phyloP scores from a whole-genome alignment of 2,329 filamentous ascomycete genomes.

The Talaromyces sp. region DNA sequence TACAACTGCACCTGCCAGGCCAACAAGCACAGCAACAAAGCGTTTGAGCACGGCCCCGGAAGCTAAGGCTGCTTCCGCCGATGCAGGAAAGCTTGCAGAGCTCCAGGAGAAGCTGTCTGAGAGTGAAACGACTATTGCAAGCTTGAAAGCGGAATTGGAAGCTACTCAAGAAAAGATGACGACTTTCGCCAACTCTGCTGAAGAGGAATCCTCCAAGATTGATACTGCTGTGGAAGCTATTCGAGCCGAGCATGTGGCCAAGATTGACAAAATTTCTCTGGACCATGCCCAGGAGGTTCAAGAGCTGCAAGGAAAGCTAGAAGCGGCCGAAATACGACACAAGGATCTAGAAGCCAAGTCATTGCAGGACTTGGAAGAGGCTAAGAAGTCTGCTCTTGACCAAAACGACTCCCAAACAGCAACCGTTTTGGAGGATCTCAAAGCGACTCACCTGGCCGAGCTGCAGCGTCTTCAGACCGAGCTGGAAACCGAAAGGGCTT shows the following conservation, averaged over 20 bases:
- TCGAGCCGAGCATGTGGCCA: slow-evolving; percentile 31
- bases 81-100: slow-evolving; percentile 33
- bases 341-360: slow-evolving; percentile 39
- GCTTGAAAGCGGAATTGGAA: slow-evolving; percentile 34
- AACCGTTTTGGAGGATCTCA: slow-evolving; percentile 37
- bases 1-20: slow-evolving; percentile 22
- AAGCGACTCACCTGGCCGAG: slow-evolving; percentile 35
- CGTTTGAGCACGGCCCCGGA: slow-evolving; percentile 36
- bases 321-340: slow-evolving; percentile 36
- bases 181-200: slow-evolving; percentile 29
- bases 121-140: slow-evolving; percentile 35
- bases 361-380: slow-evolving; percentile 38
- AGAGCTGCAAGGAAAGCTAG: slow-evolving; percentile 31
- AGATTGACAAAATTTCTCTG: slow-evolving; percentile 32
- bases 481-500: slow-evolving; percentile 32
- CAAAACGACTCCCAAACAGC: slow-evolving; percentile 36
- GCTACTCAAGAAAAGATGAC: slow-evolving; percentile 35
- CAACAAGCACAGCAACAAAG: slow-evolving; percentile 28
- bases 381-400: slow-evolving; percentile 34
- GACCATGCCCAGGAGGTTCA: slow-evolving; percentile 34
- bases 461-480: slow-evolving; percentile 36
- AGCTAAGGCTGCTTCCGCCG: slow-evolving; percentile 26
- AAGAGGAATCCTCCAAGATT: slow-evolving; percentile 24
- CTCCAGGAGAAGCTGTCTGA: slow-evolving; percentile 37
- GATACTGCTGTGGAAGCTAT: slow-evolving; percentile 28